A percentile compares a stretch with the other conserved stretches of the same genome.
phyloP scores from a whole-genome alignment of 1,139 yeast species.

The Candida sp. region DNA sequence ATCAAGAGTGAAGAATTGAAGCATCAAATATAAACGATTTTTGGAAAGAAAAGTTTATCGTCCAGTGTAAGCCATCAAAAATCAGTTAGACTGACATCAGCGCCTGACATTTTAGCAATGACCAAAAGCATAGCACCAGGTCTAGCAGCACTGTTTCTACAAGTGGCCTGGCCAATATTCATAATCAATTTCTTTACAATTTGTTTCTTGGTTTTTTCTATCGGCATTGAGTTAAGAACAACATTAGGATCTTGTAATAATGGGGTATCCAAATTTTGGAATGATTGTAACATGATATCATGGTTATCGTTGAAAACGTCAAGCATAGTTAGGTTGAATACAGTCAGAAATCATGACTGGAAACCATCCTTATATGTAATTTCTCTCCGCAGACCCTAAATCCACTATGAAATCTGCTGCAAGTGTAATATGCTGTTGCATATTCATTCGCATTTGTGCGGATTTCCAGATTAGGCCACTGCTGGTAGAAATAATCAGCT shows the following conservation, averaged over 20 bases:
- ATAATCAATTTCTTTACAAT: neutral
- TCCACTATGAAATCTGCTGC: no score
- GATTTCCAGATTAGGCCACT: no score
- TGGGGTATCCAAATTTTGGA: slow-evolving; percentile 1
- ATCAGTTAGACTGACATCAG: neutral
- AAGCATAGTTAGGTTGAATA: neutral
- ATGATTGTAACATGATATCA: slow-evolving; percentile 1
- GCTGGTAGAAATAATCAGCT: no score
- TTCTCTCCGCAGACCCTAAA: no score
- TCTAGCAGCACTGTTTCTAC: neutral
- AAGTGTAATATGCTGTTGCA: no score
- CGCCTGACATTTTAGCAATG: neutral
- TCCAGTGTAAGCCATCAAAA: neutral
- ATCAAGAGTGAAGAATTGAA: neutral
- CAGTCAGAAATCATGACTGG: no score
- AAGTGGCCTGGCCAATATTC: neutral
- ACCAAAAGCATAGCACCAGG: neutral
- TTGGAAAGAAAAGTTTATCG: no score
- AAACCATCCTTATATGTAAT: no score
- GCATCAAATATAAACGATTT: neutral
- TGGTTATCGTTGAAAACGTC: slow-evolving; percentile 1
- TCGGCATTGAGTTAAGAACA: neutral
- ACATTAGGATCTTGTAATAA: slow-evolving; percentile 1
- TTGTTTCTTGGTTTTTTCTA: slow-evolving; percentile 1
- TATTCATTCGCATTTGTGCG: no score